Evolutionary conservation across 2,329 filamentous ascomycete species (phyloP).

Genomic region (Stemphylium vesicarium): DNA sequence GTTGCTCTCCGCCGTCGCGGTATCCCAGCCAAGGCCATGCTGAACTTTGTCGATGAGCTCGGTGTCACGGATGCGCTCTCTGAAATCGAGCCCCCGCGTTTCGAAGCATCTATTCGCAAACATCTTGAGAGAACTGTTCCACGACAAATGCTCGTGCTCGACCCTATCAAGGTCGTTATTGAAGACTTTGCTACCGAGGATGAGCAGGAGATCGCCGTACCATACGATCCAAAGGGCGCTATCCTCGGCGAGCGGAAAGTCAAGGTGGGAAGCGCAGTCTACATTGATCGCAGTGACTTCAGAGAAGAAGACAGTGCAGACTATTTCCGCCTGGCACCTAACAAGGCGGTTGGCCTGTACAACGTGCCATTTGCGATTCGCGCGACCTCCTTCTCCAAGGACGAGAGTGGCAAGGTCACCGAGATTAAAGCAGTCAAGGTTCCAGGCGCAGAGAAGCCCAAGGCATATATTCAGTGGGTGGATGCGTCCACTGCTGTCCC

Average conservation of each 20-base stretch:
- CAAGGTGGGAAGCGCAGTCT: conserved; percentile 77
- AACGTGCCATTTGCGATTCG: conserved; percentile 73
- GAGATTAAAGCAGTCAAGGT: conserved; percentile 71
- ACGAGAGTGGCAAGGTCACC: conserved; percentile 68
- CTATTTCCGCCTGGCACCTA: conserved; percentile 79
- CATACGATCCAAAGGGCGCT: conserved; percentile 76
- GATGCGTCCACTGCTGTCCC: conserved; percentile 68
- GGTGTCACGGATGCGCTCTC: conserved; percentile 84
- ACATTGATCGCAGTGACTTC: conserved; percentile 84
- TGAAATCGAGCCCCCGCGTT: conserved; percentile 79
- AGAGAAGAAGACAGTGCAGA: conserved; percentile 73
- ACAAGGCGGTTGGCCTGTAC: conserved; percentile 75
- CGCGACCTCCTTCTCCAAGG: conserved; percentile 71
- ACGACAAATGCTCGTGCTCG: conserved; percentile 85
- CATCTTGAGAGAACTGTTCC: conserved; percentile 90
- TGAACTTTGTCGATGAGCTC: conserved; percentile 89
- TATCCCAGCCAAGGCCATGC: conserved; percentile 84
- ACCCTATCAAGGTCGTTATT: conserved; percentile 82
- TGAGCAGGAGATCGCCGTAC: conserved; percentile 71
- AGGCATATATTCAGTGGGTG: conserved; percentile 84
- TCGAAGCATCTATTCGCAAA: conserved; percentile 82
- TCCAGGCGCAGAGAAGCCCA: conserved; percentile 72
- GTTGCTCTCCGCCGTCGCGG: conserved; percentile 83
- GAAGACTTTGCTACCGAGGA: conserved; percentile 75
- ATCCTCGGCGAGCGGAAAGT: conserved; percentile 66